These are phyloP conservation scores for Chalciporus piperatus DNA, from an alignment of 768 basidiomycete genomes.

Conservation along the genomic window DNA sequence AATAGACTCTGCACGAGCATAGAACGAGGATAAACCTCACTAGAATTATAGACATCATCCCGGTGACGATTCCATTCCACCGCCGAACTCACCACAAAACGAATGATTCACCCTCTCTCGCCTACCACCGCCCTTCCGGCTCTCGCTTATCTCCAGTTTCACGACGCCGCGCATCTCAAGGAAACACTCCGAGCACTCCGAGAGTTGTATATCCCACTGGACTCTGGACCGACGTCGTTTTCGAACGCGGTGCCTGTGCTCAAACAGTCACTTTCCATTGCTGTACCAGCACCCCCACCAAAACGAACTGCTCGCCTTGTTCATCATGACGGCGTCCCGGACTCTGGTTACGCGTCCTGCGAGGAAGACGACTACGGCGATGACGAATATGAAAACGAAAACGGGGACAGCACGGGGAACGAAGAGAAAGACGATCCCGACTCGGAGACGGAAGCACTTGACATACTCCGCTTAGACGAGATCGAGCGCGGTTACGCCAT, in stretches of 20 bases:
- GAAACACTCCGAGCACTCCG: slow-evolving; percentile 44
- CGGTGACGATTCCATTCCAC: slow-evolving; percentile 8
- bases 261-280: slow-evolving; percentile 13
- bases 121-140: slow-evolving; percentile 58
- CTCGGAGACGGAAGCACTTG: slow-evolving; percentile 29
- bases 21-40: slow-evolving; percentile 5
- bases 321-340: slow-evolving; percentile 48
- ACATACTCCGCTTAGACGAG: slow-evolving; percentile 55
- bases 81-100: neutral
- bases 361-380: slow-evolving; percentile 53
- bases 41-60: slow-evolving; percentile 6
- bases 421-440: slow-evolving; percentile 8
- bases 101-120: slow-evolving; percentile 22
- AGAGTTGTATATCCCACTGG: slow-evolving; percentile 49
- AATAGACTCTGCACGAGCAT: slow-evolving; percentile 10
- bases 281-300: slow-evolving; percentile 25
- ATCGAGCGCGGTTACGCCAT: slow-evolving; percentile 69
- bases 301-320: slow-evolving; percentile 21
- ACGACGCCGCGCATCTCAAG: slow-evolving; percentile 36
- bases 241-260: slow-evolving; percentile 14
- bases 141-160: slow-evolving; percentile 41
- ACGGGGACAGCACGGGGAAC: slow-evolving; percentile 14
- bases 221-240: slow-evolving; percentile 15
- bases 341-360: slow-evolving; percentile 79
- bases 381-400: slow-evolving; percentile 10